Base-by-base conservation (phyloP, 768 basidiomycete species). In the Phallus indusiatus region DNA sequence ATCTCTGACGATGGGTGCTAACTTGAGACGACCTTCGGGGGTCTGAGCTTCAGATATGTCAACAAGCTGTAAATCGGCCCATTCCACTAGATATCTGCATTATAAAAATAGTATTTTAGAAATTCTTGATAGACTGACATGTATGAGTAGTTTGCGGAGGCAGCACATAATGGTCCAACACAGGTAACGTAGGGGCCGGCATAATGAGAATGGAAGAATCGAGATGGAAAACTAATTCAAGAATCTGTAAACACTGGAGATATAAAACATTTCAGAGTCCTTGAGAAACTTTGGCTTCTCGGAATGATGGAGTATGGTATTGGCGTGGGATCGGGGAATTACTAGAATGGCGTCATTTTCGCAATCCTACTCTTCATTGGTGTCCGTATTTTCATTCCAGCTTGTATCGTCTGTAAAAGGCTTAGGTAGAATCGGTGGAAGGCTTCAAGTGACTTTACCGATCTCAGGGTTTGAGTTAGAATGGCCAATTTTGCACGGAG, bases 1-100 rank as follows among this genome's bases (percentile, higher is more conserved):
- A 52, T 78, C 72, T 21, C 69, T 69, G 3, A 79, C 71, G 61
- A 78, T 71, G 5, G 64, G 53, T 0, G 75, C 75, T 1, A 83
- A 66, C 28, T 64, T 64, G 0, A 64, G 61, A 11, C 75, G 73
- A 5, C 71, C 76, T 59, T 78, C 74, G 0, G 65, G 62, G 11
- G 72, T 78, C 0, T 61, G 55, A 1, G 71, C 73, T 53, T 71
- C 70, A 11, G 80, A 71, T 17, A 84, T 63, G 61, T 84, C 81
- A 54, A 84, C 75, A 55, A 78, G 71, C 1, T 78, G 72, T 16
- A 85, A 73, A 47, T 81, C 77, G 2, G 79, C 82, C 65, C 71
- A 77, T 20, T 76, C 73, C 67, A 77, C 76, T 78, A 28, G 28
- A 28, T 2, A 28, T 28, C 7, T 28, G 28, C 28, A 14, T 55